Percentiles rank a stretch among this genome's conserved stretches.
phyloP scores from a whole-genome alignment of 192 early-diverging fungal genomes.

The Mortierella antarctica region DNA sequence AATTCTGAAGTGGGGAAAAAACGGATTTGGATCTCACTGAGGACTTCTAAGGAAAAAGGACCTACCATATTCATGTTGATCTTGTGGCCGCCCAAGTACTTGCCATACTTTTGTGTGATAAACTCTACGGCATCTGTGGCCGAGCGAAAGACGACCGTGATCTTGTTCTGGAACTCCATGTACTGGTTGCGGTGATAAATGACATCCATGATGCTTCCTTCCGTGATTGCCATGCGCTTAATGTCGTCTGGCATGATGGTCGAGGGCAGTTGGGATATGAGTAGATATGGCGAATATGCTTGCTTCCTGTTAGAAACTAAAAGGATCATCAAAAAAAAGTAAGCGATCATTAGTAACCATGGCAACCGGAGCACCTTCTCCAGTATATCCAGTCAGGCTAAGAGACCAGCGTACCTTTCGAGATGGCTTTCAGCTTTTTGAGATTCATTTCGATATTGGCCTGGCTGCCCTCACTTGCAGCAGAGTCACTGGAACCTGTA shows the following conservation, averaged over 20 bases:
- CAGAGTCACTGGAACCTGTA: not conserved
- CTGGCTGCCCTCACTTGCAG: constrained; percentile 15
- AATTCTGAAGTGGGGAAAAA: not conserved
- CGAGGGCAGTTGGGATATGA: constrained; percentile 30
- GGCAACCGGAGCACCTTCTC: too few relatives aligned
- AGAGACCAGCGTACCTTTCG: constrained; percentile 21
- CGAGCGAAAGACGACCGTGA: constrained; percentile 43
- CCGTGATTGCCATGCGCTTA: constrained; percentile 28
- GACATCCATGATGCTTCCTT: constrained; percentile 36
- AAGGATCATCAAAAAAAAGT: not conserved
- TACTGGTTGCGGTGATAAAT: constrained; percentile 42
- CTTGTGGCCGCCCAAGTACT: constrained; percentile 37
- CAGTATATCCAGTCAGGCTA: not conserved
- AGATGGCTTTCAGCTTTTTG: constrained; percentile 43
- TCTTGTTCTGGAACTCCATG: constrained; percentile 37
- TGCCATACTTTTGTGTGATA: constrained; percentile 39
- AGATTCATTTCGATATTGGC: constrained; percentile 38
- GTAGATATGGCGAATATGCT: constrained; percentile 38
- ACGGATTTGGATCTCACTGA: not conserved
- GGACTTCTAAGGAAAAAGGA: not conserved
- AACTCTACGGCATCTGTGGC: constrained; percentile 53
- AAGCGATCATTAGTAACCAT: not conserved
- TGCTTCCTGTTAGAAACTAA: constrained; percentile 34
- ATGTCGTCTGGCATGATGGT: constrained; percentile 51
- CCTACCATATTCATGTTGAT: constrained; percentile 45